Base-by-base conservation (phyloP, 305 asterid species). In the Rubia tinctorum region DNA sequence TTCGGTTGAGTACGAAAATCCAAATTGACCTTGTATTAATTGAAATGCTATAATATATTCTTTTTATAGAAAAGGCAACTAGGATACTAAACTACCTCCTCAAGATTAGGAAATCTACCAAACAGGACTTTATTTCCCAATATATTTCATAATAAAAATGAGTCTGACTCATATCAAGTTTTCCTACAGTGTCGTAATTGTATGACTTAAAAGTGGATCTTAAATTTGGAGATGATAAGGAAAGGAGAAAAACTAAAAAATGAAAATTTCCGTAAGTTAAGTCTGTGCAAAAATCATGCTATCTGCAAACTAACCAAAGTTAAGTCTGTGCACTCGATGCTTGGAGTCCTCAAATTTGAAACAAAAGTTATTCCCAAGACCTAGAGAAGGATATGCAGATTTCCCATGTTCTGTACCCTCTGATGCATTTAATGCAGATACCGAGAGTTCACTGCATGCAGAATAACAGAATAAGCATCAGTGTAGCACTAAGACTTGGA, bases 301-400 rank as follows among this genome's bases (percentile, higher is more conserved):
- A 25, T 58, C 69, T 15, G 47, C 53, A 37, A 11, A 83, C 94
- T 83, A 80, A 91, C 99, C 96, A 76, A 81, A 89, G 83, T 77
- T 89, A 76, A 94, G 88, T 77, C 99, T 85, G 83, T 91, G 97
- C 69, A 91, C 86, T 64, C 86, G 95, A 75, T 91, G 90, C 76
- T 83, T 88, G 23, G 49, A 81, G 82, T 94, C 99, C 81, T 81
- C 86, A 75, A 94, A 94, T 85, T 94, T 94, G 84, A 90, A 94
- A 76, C 87, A 74, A 80, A 89, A 88, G 72, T 88, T 79, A 88
- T 88, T 90, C 80, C 91, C 99, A 75, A 84, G 96, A 75, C 97
- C 92, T 72, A 84, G 90, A 43, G 91, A 80, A 58, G 98, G 95
- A 84, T 88, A 94, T 47, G 89, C 51, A 71, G 93, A 77, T 81